These are phyloP conservation scores for Acanthamoeba divionensis DNA, from an alignment of 208 protist genomes.

Conservation along the genomic window DNA sequence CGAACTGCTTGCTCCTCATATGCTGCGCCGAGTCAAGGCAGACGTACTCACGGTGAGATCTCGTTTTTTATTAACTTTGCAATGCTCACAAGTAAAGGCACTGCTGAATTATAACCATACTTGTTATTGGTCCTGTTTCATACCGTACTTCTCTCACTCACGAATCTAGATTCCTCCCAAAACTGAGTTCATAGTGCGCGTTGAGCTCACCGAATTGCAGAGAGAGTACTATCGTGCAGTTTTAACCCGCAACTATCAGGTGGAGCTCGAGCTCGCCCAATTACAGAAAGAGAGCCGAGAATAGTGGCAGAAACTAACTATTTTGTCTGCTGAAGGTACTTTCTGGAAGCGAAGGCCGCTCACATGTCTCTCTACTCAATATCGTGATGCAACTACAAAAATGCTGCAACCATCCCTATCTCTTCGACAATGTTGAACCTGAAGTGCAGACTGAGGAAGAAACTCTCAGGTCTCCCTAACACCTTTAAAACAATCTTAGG, in stretches of 20 bases:
- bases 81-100: too few species aligned
- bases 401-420: conserved; percentile 90
- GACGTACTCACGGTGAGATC: too few species aligned
- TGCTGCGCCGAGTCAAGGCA: conserved; percentile 80
- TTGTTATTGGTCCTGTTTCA: too few species aligned
- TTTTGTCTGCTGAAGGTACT: neutral
- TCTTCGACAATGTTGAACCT: conserved; percentile 67
- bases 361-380: conserved; percentile 70
- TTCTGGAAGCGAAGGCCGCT: too few species aligned
- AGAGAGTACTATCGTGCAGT: conserved; percentile 81
- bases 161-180: conserved; percentile 77
- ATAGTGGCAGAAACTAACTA: neutral
- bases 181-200: conserved; percentile 72
- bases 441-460: conserved; percentile 18
- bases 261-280: too few species aligned
- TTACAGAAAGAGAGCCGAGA: too few species aligned
- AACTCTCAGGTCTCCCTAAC: neutral
- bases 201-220: conserved; percentile 74
- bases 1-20: conserved; percentile 70
- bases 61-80: too few species aligned
- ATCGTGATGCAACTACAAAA: conserved; percentile 88
- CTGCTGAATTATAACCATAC: too few species aligned
- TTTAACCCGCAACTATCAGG: conserved; percentile 79
- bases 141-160: too few species aligned
- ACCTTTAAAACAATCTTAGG: too few species aligned